phyloP scores from a whole-genome alignment of 1,284 basidiomycete genomes.

The Megacollybia platyphylla region DNA sequence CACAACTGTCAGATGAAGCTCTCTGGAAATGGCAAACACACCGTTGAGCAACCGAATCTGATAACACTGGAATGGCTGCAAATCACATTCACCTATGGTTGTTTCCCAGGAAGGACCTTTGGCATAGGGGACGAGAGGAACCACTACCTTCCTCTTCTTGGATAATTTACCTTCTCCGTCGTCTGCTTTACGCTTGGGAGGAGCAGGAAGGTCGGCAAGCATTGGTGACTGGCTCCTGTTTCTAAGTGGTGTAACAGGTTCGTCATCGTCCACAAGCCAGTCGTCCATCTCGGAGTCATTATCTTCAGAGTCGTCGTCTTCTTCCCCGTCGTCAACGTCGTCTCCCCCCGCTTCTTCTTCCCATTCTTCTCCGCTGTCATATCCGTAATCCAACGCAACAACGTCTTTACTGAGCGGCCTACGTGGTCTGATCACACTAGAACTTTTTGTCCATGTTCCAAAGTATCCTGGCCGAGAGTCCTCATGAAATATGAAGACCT shows the following conservation, averaged over 20 bases:
- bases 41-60: constrained; percentile 72
- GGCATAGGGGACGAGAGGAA: constrained; percentile 62
- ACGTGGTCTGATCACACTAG: constrained; percentile 59
- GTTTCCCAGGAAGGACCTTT: constrained; percentile 73
- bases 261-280: constrained; percentile 63
- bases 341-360: constrained; percentile 66
- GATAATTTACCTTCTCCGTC: constrained; percentile 28
- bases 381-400: constrained; percentile 63
- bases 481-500: constrained; percentile 64
- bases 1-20: constrained; percentile 2
- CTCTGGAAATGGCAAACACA: constrained; percentile 17
- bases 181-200: constrained; percentile 44
- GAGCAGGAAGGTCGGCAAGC: constrained; percentile 20
- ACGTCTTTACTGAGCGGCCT: constrained; percentile 62
- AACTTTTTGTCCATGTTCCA: constrained; percentile 76
- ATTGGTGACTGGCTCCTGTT: constrained; percentile 26
- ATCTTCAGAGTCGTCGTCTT: constrained; percentile 46
- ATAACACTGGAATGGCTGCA: constrained; percentile 55
- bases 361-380: constrained; percentile 83
- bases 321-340: constrained; percentile 57
- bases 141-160: constrained; percentile 62
- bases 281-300: constrained; percentile 61
- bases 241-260: constrained; percentile 27
- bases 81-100: constrained; percentile 43
- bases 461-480: constrained; percentile 76